A percentile compares a stretch with the other conserved stretches of the same genome.
Conservation (phyloP, 2,329 filamentous ascomycete genomes). For the Exophiala calicioides region DNA sequence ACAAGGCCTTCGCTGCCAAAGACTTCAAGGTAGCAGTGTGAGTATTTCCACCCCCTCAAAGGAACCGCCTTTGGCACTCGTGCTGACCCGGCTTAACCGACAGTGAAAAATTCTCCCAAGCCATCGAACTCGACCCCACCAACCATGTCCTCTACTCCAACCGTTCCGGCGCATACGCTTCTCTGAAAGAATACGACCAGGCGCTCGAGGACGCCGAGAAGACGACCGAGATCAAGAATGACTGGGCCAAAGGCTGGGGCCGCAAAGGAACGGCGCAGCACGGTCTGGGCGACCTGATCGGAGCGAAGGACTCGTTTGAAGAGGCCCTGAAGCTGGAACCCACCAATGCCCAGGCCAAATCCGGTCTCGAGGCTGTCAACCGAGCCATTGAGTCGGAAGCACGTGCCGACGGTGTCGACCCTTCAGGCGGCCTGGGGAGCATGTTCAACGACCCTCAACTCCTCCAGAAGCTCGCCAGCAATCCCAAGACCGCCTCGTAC, state of each 20-base stretch:
- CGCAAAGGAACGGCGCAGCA: slow-evolving; percentile 90
- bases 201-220: slow-evolving; percentile 89
- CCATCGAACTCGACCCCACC: slow-evolving; percentile 79
- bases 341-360: slow-evolving; percentile 88
- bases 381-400: slow-evolving; percentile 82
- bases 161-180: slow-evolving; percentile 82
- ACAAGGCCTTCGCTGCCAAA: slow-evolving; percentile 97
- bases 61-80: slow-evolving; percentile 7
- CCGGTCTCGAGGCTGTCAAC: slow-evolving; percentile 79
- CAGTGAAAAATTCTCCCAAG: slow-evolving; percentile 91
- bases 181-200: slow-evolving; percentile 81
- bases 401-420: slow-evolving; percentile 59
- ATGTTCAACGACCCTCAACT: slow-evolving; percentile 95
- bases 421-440: slow-evolving; percentile 73
- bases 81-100: slow-evolving; percentile 10
- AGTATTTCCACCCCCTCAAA: slow-evolving; percentile 49
- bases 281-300: slow-evolving; percentile 80
- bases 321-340: slow-evolving; percentile 92
- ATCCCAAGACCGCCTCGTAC: slow-evolving; percentile 85
- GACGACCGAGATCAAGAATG: slow-evolving; percentile 90
- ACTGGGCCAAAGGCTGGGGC: slow-evolving; percentile 97
- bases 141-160: slow-evolving; percentile 99
- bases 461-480: slow-evolving; percentile 83
- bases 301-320: slow-evolving; percentile 86
- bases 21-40: slow-evolving; percentile 96